Percentiles rank a stretch among this genome's conserved stretches.
phyloP scores from a whole-genome alignment of 805 yeast species.

The Helenozyma rhizophorensis region DNA sequence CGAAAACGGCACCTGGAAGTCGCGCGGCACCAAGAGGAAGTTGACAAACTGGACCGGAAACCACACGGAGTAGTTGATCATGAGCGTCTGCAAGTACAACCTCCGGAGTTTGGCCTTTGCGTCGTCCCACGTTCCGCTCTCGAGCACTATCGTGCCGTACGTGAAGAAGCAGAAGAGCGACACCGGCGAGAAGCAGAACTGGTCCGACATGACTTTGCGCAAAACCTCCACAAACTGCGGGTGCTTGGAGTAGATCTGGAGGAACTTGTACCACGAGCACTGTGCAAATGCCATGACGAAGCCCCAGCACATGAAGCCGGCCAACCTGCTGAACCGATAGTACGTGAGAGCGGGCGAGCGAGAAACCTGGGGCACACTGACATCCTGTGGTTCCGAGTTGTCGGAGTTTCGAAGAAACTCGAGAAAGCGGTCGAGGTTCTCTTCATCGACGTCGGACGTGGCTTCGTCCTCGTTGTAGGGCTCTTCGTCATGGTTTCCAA shows the following conservation, averaged over 20 bases:
- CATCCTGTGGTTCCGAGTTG: constrained; percentile 4
- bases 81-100: constrained; percentile 63
- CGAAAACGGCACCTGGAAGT: constrained; percentile 86
- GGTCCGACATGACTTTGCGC: constrained; percentile 86
- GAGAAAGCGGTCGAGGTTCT: constrained; percentile 28
- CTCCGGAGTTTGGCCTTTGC: constrained; percentile 59
- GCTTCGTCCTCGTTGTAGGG: not conserved
- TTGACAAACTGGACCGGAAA: constrained; percentile 76
- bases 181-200: constrained; percentile 82
- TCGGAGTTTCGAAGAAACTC: constrained; percentile 31
- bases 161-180: constrained; percentile 76
- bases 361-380: constrained; percentile 4
- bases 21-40: constrained; percentile 63
- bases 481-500: not conserved
- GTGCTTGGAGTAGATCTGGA: constrained; percentile 77
- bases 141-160: constrained; percentile 79
- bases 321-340: constrained; percentile 66
- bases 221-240: constrained; percentile 82
- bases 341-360: constrained; percentile 23
- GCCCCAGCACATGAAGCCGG: constrained; percentile 87
- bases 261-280: constrained; percentile 81
- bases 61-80: constrained; percentile 74
- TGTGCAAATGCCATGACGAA: constrained; percentile 76
- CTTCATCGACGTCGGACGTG: constrained; percentile 22
- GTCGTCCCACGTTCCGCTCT: constrained; percentile 63